Percentiles rank a stretch among this genome's conserved stretches.
Evolutionary conservation across 1,284 basidiomycete genomes (phyloP).

Genomic region (Singerocomus inundabilis): DNA sequence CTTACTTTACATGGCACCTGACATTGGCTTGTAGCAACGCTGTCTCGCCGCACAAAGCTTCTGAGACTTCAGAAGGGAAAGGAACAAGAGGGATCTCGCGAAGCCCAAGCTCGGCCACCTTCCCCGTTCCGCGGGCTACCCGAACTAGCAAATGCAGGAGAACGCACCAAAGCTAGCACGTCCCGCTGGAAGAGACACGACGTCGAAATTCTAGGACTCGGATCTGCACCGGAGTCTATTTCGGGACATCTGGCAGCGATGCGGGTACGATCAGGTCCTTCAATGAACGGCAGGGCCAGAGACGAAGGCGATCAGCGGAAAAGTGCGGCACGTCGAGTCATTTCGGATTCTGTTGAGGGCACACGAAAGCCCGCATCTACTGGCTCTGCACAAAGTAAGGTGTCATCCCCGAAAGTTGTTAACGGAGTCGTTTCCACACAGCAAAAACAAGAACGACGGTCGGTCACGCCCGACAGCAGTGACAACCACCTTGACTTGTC

Average conservation of each 20-base stretch:
- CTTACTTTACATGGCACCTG: not conserved
- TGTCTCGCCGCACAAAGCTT: slow-evolving; percentile 15
- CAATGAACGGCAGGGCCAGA: not conserved
- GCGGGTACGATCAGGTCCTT: slow-evolving; percentile 22
- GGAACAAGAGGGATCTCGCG: slow-evolving; percentile 10
- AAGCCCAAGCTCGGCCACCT: not conserved
- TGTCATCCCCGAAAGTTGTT: slow-evolving; percentile 7
- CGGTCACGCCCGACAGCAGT: slow-evolving; percentile 15
- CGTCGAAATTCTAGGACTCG: slow-evolving; percentile 14
- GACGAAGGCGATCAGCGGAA: slow-evolving; percentile 1
- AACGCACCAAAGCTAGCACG: slow-evolving; percentile 8
- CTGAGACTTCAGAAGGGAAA: slow-evolving; percentile 12
- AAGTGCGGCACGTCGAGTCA: slow-evolving; percentile 15
- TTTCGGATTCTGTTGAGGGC: slow-evolving; percentile 20
- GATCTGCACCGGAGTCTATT: slow-evolving; percentile 30
- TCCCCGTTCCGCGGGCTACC: slow-evolving; percentile 2
- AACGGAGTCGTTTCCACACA: not conserved
- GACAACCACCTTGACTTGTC: slow-evolving; percentile 34
- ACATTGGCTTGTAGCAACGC: slow-evolving; percentile 15
- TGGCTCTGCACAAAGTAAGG: slow-evolving; percentile 4
- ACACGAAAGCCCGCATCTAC: slow-evolving; percentile 5
- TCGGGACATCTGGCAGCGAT: slow-evolving; percentile 26
- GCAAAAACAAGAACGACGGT: slow-evolving; percentile 10
- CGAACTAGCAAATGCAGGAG: slow-evolving; percentile 8
- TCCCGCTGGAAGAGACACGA: slow-evolving; percentile 6